Conservation (phyloP, 2,329 filamentous ascomycete genomes). For the Sporothrix dimorphospora region DNA sequence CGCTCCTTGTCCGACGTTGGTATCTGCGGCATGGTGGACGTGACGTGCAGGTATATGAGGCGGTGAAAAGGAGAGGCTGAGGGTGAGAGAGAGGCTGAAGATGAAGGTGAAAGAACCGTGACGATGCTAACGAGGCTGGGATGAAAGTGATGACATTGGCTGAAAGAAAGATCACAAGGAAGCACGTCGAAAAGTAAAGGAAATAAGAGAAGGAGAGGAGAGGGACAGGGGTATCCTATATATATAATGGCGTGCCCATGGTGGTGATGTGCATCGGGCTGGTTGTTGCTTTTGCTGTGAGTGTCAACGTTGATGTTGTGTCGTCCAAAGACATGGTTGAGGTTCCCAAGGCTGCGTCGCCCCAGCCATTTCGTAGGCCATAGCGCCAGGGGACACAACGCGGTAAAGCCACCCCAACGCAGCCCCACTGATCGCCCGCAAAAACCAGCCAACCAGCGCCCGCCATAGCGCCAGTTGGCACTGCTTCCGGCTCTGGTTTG, state of each 20-base stretch:
- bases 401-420: neutral
- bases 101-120: neutral
- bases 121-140: neutral
- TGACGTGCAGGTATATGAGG: neutral
- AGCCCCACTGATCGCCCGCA: constrained; percentile 6
- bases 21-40: constrained; percentile 5
- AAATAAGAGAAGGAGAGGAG: neutral
- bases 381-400: neutral
- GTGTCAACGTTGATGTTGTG: neutral
- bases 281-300: neutral
- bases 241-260: neutral
- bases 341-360: neutral
- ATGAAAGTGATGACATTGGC: neutral
- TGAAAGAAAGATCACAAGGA: too few species aligned
- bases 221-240: neutral
- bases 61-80: neutral
- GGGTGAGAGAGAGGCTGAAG: neutral
- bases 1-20: constrained; percentile 24
- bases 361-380: neutral
- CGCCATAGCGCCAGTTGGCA: neutral
- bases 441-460: constrained; percentile 10
- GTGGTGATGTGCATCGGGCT: neutral
- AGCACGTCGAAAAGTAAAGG: neutral
- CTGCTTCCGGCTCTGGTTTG: neutral
- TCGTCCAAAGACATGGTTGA: neutral